phyloP scores from a whole-genome alignment of 2,329 filamentous ascomycete species.

The Aspergillus sojae region DNA sequence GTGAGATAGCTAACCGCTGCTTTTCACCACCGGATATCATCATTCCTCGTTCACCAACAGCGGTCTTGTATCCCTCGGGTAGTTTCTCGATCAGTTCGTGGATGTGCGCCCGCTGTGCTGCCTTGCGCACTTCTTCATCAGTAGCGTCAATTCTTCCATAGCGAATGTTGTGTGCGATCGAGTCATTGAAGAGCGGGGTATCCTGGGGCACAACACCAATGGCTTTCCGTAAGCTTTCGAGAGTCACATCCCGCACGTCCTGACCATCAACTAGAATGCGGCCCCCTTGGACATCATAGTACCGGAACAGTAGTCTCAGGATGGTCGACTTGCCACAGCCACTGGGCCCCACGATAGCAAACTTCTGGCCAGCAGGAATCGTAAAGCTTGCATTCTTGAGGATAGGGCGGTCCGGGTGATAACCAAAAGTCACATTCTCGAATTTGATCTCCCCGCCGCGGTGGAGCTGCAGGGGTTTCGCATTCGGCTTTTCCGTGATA shows the following conservation, averaged over 20 bases:
- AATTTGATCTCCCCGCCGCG: slow-evolving; percentile 89
- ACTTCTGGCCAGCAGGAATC: slow-evolving; percentile 93
- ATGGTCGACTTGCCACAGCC: slow-evolving; percentile 97
- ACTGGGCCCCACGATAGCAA: slow-evolving; percentile 91
- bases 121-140: slow-evolving; percentile 71
- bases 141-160: slow-evolving; percentile 83
- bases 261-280: slow-evolving; percentile 91
- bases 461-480: slow-evolving; percentile 70
- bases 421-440: slow-evolving; percentile 93
- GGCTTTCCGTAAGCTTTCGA: slow-evolving; percentile 79
- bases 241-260: slow-evolving; percentile 78
- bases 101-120: slow-evolving; percentile 80
- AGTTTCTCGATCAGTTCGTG: slow-evolving; percentile 79
- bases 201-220: slow-evolving; percentile 98
- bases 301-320: slow-evolving; percentile 86
- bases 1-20: slow-evolving; percentile 81
- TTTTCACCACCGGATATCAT: slow-evolving; percentile 98
- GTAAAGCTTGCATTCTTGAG: slow-evolving; percentile 81
- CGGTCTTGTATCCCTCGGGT: slow-evolving; percentile 86
- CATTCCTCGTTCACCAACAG: slow-evolving; percentile 89
- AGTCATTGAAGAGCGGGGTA: slow-evolving; percentile 95
- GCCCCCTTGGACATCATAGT: slow-evolving; percentile 84
- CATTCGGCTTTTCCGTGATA: slow-evolving; percentile 75
- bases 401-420: slow-evolving; percentile 83
- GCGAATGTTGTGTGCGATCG: slow-evolving; percentile 91